These are phyloP conservation scores for Erythrobasidium hasegawianum DNA, from an alignment of 1,284 basidiomycete genomes.

Conservation along the genomic window DNA sequence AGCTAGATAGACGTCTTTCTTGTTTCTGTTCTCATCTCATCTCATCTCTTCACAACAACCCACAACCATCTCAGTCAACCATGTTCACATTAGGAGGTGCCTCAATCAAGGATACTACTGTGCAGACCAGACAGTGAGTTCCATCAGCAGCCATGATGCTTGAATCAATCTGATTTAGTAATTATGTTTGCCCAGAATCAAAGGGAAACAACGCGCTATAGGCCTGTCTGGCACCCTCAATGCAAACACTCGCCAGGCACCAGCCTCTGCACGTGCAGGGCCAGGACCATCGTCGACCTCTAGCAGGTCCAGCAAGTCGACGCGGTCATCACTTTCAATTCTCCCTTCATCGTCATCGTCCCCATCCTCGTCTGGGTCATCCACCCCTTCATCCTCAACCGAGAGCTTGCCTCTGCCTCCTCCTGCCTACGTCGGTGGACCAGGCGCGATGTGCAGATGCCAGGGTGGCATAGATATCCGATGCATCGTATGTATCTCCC, in stretches of 20 bases:
- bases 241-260: neutral
- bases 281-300: neutral
- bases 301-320: slow-evolving; percentile 3
- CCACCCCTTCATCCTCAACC: neutral
- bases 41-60: neutral
- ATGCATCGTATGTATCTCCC: neutral
- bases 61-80: too few relatives aligned
- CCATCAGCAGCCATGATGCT: too few relatives aligned
- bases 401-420: slow-evolving; percentile 1
- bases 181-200: too few relatives aligned
- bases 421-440: neutral
- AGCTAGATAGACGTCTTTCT: too few relatives aligned
- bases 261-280: neutral
- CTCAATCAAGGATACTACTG: neutral
- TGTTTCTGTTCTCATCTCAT: neutral
- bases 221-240: neutral
- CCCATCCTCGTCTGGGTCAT: neutral
- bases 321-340: neutral
- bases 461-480: slow-evolving; percentile 1
- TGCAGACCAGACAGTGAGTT: slow-evolving; percentile 1
- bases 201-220: neutral
- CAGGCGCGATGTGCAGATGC: neutral
- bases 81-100: neutral
- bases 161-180: too few relatives aligned
- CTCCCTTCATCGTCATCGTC: neutral